These are phyloP conservation scores for Byssothecium circinans DNA, from an alignment of 2,329 filamentous ascomycete genomes.

Conservation along the genomic window DNA sequence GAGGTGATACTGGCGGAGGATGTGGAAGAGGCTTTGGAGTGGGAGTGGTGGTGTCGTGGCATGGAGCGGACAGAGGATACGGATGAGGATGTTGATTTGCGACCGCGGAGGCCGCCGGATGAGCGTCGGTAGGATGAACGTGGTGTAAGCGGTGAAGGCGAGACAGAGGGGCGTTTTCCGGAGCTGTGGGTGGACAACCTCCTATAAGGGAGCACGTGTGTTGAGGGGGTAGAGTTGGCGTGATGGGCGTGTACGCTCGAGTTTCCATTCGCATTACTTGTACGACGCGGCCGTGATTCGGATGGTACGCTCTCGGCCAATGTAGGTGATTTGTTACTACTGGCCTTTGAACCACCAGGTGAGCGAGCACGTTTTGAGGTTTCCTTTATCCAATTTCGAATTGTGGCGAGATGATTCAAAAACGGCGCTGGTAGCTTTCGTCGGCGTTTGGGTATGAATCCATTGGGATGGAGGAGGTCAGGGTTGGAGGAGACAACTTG, in stretches of 20 bases:
- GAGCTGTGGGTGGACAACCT: conserved; percentile 48
- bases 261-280: conserved; percentile 39
- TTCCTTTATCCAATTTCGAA: conserved; percentile 75
- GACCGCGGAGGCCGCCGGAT: conserved; percentile 79
- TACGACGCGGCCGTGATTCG: conserved; percentile 35
- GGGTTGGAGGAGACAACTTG: conserved; percentile 76
- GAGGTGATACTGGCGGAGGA: conserved; percentile 70
- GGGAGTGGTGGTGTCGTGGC: conserved; percentile 71
- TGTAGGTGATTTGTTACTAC: conserved; percentile 39
- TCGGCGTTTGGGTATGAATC: conserved; percentile 57
- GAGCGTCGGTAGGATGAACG: conserved; percentile 82
- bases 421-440: conserved; percentile 64
- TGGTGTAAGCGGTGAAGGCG: conserved; percentile 84
- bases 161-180: conserved; percentile 70
- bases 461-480: conserved; percentile 60
- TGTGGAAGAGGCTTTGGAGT: conserved; percentile 92
- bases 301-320: conserved; percentile 28
- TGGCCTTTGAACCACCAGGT: conserved; percentile 38
- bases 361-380: conserved; percentile 47
- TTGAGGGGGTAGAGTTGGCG: conserved; percentile 38
- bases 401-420: conserved; percentile 65
- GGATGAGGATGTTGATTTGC: conserved; percentile 94
- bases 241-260: conserved; percentile 42
- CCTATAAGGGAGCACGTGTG: conserved; percentile 46
- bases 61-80: conserved; percentile 91